A percentile compares a stretch with the other conserved stretches of the same genome.
Evolutionary conservation across 371 early-diverging fungal genomes (phyloP).

Genomic region (Chytridium lagenaria): DNA sequence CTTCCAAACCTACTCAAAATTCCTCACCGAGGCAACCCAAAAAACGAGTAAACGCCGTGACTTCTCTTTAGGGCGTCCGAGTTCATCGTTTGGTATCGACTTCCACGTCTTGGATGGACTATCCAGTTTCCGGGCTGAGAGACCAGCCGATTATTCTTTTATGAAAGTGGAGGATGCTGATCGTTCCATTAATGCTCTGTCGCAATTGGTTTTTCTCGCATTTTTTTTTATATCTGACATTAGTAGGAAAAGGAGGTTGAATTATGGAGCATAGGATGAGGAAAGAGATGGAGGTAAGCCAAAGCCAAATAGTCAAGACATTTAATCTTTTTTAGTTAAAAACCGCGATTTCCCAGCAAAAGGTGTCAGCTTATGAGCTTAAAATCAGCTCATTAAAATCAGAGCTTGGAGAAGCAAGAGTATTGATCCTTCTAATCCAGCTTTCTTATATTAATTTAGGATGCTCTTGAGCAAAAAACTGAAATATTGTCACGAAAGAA

Average conservation of each 20-base stretch:
- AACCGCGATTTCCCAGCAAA: conserved; percentile 25
- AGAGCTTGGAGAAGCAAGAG: conserved; percentile 23
- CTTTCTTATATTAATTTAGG: not conserved
- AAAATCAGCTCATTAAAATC: conserved; percentile 26
- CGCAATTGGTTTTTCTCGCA: conserved; percentile 14
- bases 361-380: conserved; percentile 31
- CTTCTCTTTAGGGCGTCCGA: not conserved
- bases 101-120: conserved; percentile 4
- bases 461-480: conserved; percentile 26
- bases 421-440: not conserved
- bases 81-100: conserved; percentile 10
- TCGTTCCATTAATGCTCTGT: conserved; percentile 23
- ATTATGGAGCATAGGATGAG: conserved; percentile 30
- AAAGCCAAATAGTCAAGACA: no score
- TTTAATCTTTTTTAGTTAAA: conserved; percentile 16
- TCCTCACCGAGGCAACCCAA: not conserved
- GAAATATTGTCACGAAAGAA: not conserved
- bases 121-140: conserved; percentile 3
- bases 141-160: not conserved
- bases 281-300: conserved; percentile 29
- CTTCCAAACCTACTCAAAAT: not conserved
- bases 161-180: conserved; percentile 33
- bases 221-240: not conserved
- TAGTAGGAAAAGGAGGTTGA: conserved; percentile 36
- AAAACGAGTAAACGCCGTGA: not conserved